Evolutionary conservation across 208 protist species (phyloP).

Genomic region (Trypanosoma brucei): DNA sequence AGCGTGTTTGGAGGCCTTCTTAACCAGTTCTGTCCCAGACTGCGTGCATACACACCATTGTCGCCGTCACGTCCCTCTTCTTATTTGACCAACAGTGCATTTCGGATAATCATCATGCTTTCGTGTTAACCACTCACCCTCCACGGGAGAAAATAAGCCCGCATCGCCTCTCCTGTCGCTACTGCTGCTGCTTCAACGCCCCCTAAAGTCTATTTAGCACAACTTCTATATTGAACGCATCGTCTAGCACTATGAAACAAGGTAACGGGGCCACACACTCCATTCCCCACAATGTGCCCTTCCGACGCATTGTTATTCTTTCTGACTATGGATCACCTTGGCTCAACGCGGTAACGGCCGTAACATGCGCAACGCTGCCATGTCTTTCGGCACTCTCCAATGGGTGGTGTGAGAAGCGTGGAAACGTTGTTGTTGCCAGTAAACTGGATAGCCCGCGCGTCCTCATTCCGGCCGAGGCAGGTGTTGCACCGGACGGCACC

Average conservation of each 20-base stretch:
- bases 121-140: too few species aligned
- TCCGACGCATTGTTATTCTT: neutral
- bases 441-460: neutral
- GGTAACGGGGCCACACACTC: neutral
- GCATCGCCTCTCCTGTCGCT: too few species aligned
- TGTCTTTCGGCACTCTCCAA: neutral
- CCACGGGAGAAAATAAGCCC: too few species aligned
- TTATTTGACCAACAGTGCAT: too few species aligned
- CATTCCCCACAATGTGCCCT: neutral
- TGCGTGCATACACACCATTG: too few species aligned
- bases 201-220: too few species aligned
- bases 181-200: too few species aligned
- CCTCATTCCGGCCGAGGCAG: neutral
- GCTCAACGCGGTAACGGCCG: neutral
- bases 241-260: neutral
- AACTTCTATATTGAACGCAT: neutral
- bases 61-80: too few species aligned
- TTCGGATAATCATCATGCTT: too few species aligned
- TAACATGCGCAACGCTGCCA: neutral
- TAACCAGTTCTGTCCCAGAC: too few species aligned
- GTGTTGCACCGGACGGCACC: neutral
- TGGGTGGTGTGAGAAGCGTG: neutral
- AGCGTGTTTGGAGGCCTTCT: too few species aligned
- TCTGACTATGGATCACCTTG: neutral
- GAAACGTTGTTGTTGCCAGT: conserved; percentile 4